Conservation (phyloP, 805 yeast genomes). For the Schwanniomyces vanrijiae region DNA sequence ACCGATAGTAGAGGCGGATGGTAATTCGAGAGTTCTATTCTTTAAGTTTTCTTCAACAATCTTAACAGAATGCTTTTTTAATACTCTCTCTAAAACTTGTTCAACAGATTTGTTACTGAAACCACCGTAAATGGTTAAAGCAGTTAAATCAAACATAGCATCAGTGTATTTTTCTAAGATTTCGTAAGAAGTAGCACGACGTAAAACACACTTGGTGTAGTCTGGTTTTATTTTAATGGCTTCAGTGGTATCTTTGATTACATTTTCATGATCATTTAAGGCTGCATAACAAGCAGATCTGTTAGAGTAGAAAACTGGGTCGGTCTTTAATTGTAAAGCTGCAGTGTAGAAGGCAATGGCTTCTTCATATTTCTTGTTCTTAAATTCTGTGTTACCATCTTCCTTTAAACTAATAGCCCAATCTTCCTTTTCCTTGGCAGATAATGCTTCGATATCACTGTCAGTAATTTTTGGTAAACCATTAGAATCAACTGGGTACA, state of each 20-base stretch:
- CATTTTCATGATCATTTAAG: slow-evolving; percentile 75
- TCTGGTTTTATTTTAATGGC: slow-evolving; percentile 87
- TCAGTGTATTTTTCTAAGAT: slow-evolving; percentile 73
- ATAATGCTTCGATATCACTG: slow-evolving; percentile 44
- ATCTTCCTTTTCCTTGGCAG: slow-evolving; percentile 53
- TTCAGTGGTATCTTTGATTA: slow-evolving; percentile 80
- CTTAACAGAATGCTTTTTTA: slow-evolving; percentile 75
- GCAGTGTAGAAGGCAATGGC: slow-evolving; percentile 79
- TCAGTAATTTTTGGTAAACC: slow-evolving; percentile 61
- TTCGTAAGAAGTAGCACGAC: slow-evolving; percentile 94
- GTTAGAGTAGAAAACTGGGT: slow-evolving; percentile 90
- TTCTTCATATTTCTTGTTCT: slow-evolving; percentile 62
- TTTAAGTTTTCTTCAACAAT: slow-evolving; percentile 62
- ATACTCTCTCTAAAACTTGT: slow-evolving; percentile 80
- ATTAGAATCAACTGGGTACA: slow-evolving; percentile 52
- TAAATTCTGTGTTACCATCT: slow-evolving; percentile 83
- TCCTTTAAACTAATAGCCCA: slow-evolving; percentile 80
- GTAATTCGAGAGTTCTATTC: slow-evolving; percentile 55
- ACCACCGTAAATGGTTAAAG: slow-evolving; percentile 82
- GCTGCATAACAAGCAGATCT: slow-evolving; percentile 95
- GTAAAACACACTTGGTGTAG: slow-evolving; percentile 85
- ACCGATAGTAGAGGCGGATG: slow-evolving; percentile 79
- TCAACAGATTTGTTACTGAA: slow-evolving; percentile 77
- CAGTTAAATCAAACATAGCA: slow-evolving; percentile 89
- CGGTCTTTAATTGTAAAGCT: slow-evolving; percentile 74